Evolutionary conservation across 164 flowering plant species (phyloP), one percentile per base, ranked within the genome.

Genomic region (Dillenia suffruticosa): DNA sequence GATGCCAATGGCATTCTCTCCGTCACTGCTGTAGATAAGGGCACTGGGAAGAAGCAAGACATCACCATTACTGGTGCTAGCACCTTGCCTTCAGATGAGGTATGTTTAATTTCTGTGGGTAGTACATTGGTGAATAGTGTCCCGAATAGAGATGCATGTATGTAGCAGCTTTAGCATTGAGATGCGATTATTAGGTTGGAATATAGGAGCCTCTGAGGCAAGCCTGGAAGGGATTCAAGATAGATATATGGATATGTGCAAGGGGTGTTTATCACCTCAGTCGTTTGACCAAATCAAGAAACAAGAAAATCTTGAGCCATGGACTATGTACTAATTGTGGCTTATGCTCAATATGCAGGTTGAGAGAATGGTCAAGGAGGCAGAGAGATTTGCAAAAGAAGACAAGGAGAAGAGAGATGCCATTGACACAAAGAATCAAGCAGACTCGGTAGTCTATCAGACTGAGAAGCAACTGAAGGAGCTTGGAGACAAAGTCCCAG

Each of bases 331-430:
- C 40, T 32, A 32, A 32, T 4, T 32, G 40, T 32, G 6, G 40
- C 40, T 32, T 32, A 32, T 32, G 40, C 40, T 32, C 12, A 7
- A 59, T 59, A 19, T 66, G 60, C 79, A 87, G 94, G 94, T 87
- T 45, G 82, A 82, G 26, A 85, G 77, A 62, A 88, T 88, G 94
- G 90, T 88, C 19, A 67, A 50, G 12, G 94, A 87, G 63, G 90
- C 90, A 1, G 94, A 87, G 73, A 83, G 57, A 59, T 87, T 80
- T 65, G 81, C 90, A 2, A 79, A 81, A 71, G 90, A 84, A 65
- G 94, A 88, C 74, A 85, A 87, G 74, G 90, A 88, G 74, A 88
- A 82, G 76, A 83, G 94, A 56, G 90, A 88, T 47, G 86, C 94
- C 15, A 82, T 88, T 10, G 94, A 88, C 77, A 85, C 90, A 9